Evolutionary conservation across 345 rosid species (phyloP).

Genomic region (Lepidium aucheri): DNA sequence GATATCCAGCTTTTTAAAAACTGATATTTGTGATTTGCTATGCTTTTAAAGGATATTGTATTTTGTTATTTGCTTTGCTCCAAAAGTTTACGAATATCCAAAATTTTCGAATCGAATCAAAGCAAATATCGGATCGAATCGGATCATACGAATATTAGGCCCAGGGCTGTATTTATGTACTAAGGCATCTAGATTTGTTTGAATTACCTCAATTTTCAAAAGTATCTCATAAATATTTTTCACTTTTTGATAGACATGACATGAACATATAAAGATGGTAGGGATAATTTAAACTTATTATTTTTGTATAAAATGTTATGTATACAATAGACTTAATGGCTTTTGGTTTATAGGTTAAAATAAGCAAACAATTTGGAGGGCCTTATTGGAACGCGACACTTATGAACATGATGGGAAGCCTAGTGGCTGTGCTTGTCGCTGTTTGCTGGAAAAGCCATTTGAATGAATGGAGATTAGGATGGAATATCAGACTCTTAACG

Average conservation of each 20-base stretch:
- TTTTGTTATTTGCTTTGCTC: too few relatives aligned
- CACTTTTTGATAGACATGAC: not conserved
- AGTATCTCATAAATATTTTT: not conserved
- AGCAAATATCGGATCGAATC: too few relatives aligned
- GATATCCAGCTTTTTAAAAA: too few relatives aligned
- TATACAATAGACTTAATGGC: too few relatives aligned
- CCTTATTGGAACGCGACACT: slow-evolving; percentile 38
- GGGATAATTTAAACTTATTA: too few relatives aligned
- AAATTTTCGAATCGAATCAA: too few relatives aligned
- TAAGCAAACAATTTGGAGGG: slow-evolving; percentile 30
- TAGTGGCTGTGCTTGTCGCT: slow-evolving; percentile 25
- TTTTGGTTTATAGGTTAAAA: slow-evolving; percentile 26
- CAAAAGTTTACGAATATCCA: too few relatives aligned
- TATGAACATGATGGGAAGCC: slow-evolving; percentile 32
- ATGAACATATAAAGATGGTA: not conserved
- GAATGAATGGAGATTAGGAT: slow-evolving; percentile 37
- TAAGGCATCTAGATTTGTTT: not conserved
- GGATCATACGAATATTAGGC: too few relatives aligned
- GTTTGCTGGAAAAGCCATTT: slow-evolving; percentile 23
- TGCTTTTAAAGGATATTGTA: too few relatives aligned
- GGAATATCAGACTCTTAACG: slow-evolving; percentile 38
- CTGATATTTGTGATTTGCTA: too few relatives aligned
- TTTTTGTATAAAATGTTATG: too few relatives aligned
- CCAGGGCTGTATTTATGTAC: too few relatives aligned
- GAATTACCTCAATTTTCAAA: not conserved